Evolutionary conservation across 495 filamentous ascomycete genomes (phyloP).

Genomic region (Penicillium steckii): DNA sequence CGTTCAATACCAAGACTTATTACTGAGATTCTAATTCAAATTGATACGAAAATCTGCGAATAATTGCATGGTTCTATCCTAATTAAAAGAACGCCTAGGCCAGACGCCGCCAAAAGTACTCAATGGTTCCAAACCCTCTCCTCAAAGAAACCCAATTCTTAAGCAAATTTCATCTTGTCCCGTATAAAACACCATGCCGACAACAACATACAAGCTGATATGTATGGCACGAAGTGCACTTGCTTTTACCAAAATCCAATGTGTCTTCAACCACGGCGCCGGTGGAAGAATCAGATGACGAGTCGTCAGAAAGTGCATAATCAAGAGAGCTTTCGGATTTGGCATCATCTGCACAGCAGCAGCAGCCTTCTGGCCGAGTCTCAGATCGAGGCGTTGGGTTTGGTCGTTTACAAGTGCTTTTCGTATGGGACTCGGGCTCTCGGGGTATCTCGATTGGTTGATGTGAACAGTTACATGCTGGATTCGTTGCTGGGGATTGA

Average conservation of each 20-base stretch:
- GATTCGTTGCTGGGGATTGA: neutral
- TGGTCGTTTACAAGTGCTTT: neutral
- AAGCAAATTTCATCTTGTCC: neutral
- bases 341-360: neutral
- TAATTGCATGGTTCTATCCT: no score
- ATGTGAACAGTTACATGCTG: neutral
- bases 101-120: no score
- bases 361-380: neutral
- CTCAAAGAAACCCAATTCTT: neutral
- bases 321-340: neutral
- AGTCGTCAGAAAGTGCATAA: constrained; percentile 2
- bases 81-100: no score
- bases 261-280: neutral
- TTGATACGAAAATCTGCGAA: no score
- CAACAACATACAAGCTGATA: neutral
- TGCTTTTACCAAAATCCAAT: neutral
- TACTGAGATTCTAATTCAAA: no score
- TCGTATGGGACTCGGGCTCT: neutral
- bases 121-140: neutral
- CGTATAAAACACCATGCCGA: neutral
- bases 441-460: neutral
- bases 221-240: neutral
- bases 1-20: no score
- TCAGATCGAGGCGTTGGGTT: neutral
- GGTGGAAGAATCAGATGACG: constrained; percentile 3